Base-by-base conservation (phyloP, 257 asterid genomes). In the Hygrophila difformis region DNA sequence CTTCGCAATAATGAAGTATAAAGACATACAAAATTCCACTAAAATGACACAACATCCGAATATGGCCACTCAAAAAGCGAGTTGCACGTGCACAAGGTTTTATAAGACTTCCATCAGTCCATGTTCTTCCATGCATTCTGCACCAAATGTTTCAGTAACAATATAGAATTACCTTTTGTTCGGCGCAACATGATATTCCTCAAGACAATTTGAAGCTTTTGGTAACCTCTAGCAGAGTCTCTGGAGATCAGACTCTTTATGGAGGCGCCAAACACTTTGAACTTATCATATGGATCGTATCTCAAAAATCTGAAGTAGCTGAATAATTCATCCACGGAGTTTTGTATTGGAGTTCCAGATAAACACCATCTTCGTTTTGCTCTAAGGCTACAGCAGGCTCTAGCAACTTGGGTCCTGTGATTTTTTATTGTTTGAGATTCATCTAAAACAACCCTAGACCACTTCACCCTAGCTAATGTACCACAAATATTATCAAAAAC, bases 301-400 rank as follows among this genome's bases (percentile, higher is more conserved):
- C 73, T 86, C 81, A 91, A 70, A 65, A 91, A 91, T 65, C 96
- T 74, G 73, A 91, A 91, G 76, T 91, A 91, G 79, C 99, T 91
- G 78, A 63, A 91, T 44, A 91, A 70, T 39, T 91, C 99, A 63
- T 91, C 99, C 24, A 91, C 68, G 21, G 96, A 78, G 71, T 86
- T 91, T 60, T 91, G 99, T 66, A 91, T 82, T 8, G 99, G 99
- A 14, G 99, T 91, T 71, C 99, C 99, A 23, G 99, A 91, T 65
- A 91, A 72, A 75, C 96, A 91, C 99, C 99, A 91, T 68, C 99
- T 74, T 62, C 93, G 67, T 67, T 86, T 91, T 10, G 99, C 99
- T 66, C 84, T 81, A 70, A 91, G 96, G 73, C 96, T 75, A 63
- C 94, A 86, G 73, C 99, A 91, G 67, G 99, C 96, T 66, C 96